These are phyloP conservation scores for Xanthoconium purpureum DNA, from an alignment of 768 basidiomycete genomes.

Conservation along the genomic window DNA sequence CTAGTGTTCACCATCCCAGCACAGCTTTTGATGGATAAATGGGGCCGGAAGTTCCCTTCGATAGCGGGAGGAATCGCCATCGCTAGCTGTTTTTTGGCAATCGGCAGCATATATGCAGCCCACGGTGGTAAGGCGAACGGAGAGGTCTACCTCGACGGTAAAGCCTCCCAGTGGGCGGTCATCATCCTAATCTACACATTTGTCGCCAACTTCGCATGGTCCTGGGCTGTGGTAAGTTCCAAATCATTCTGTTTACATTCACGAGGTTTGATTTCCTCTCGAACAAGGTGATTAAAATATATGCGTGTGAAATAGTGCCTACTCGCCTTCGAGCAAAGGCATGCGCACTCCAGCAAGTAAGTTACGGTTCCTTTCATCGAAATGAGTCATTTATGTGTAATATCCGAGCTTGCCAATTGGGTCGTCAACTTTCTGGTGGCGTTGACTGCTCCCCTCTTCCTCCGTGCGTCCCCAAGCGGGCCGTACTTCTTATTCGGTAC, in stretches of 20 bases:
- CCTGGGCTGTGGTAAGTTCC: slow-evolving; percentile 41
- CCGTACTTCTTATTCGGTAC: slow-evolving; percentile 47
- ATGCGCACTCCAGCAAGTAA: slow-evolving; percentile 43
- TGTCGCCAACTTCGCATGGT: slow-evolving; percentile 40
- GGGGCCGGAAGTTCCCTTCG: slow-evolving; percentile 35
- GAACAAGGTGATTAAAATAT: slow-evolving; percentile 35
- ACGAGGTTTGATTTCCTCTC: neutral
- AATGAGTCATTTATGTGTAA: slow-evolving; percentile 4
- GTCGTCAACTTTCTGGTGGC: slow-evolving; percentile 43
- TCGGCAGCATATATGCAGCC: slow-evolving; percentile 43
- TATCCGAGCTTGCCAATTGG: slow-evolving; percentile 24
- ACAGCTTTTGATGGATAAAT: slow-evolving; percentile 40
- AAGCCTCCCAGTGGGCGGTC: slow-evolving; percentile 34
- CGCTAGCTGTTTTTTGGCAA: slow-evolving; percentile 37
- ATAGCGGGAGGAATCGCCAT: slow-evolving; percentile 44
- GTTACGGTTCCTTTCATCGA: slow-evolving; percentile 6
- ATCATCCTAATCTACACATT: slow-evolving; percentile 49
- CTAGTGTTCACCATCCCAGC: slow-evolving; percentile 38
- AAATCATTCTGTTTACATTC: neutral
- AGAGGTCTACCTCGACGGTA: slow-evolving; percentile 22
- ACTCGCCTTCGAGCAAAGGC: slow-evolving; percentile 43
- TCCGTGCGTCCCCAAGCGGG: slow-evolving; percentile 41
- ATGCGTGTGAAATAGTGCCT: slow-evolving; percentile 47
- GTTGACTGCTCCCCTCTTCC: slow-evolving; percentile 46
- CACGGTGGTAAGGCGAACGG: slow-evolving; percentile 32